Evolutionary conservation across 148 eudicot species (phyloP), one percentile per base, ranked within the genome.

Genomic region (Nyssa sinensis): DNA sequence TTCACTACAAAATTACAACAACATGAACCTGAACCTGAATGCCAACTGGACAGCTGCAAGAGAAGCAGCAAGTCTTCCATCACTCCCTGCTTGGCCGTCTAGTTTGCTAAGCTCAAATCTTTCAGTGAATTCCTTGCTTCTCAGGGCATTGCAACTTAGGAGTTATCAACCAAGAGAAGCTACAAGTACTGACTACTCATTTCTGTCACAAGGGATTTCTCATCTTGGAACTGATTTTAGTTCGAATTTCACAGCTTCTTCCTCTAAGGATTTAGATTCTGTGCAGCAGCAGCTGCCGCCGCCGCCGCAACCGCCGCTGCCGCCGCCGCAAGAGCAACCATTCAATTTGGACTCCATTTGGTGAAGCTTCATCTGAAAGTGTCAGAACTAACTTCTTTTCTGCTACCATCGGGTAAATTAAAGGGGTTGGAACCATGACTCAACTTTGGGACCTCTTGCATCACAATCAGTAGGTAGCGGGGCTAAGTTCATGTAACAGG

Each of bases 331-430:
- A 73, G 96, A 93, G 75, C 89, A 87, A 77, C 82, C 88, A 44
- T 93, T 83, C 72, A 85, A 90, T 70, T 75, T 90, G 92, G 96
- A 90, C 87, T 84, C 97, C 81, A 79, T 90, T 76, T 93, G 97
- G 95, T 90, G 82, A 86, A 67, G 25, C 64, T 24, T 17, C 44
- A 37, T 17, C 8, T 3, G 59, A n/a, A n/a, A 44, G 16, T 44
- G 44, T 35, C 1, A 25, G 31, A 47, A 39, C 70, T 67, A 60
- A 19, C 30, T 19, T 64, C 17, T 7, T 25, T 31, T 30, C 3
- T 44, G 16, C 13, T 41, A 41, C 49, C 9, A 41, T n/a, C 44
- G 44, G 9, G 44, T 3, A 9, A 37, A 37, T 37, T 37, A n/a
- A n/a, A 9, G 44, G 44, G 9, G 4, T 37, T 37, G 44, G 44